Base-by-base conservation (phyloP, 108 stramenopile species). In the Pseudonitzschia multiseries region DNA sequence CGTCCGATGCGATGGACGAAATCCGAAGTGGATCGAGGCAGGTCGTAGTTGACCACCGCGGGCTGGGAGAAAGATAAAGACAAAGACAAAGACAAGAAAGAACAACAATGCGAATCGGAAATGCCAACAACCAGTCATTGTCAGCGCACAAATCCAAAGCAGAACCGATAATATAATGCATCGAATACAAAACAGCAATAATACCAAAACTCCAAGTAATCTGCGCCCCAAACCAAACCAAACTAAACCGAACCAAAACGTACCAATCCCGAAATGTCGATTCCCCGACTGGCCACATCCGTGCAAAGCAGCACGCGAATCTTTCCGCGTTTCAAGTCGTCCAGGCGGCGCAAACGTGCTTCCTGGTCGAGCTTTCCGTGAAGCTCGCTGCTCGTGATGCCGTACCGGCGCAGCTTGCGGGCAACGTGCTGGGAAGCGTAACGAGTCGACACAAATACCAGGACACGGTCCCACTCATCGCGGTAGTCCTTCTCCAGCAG, bases 291-390 rank as follows among this genome's bases (percentile, higher is more conserved):
- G 12, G 97, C 96, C 13, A 99, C 89, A 74, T 99, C 99, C 9
- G 99, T 99, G 12, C 97, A 92, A 21, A 98, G 66, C 31, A 99
- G 73, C 4, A 97, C 97, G 69, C 83, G 76, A 51, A 91, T 85
- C 24, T 81, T 74, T 10, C 96, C 94, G 20, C 71, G 61, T 74
- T 86, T 81, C 74, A 99, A 95, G 26, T 83, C 81, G 28, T 81
- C 61, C 50, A 99, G 83, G 40, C 96, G 88, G 22, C 83, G 72
- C 53, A 92, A 86, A 12, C 98, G 86, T 36, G 93, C 94, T 43
- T 87, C 80, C 76, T 98, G 97, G 50, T 93, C 84, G 60, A 98
- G 81, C 73, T 99, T 98, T 0, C 99, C 99, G 84, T 99, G 98
- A 24, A 99, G 74, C 46, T 94, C 97, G 32, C 87, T 90, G 20